Evolutionary conservation across 2,329 filamentous ascomycete species (phyloP).

Genomic region (Amphichorda felina): DNA sequence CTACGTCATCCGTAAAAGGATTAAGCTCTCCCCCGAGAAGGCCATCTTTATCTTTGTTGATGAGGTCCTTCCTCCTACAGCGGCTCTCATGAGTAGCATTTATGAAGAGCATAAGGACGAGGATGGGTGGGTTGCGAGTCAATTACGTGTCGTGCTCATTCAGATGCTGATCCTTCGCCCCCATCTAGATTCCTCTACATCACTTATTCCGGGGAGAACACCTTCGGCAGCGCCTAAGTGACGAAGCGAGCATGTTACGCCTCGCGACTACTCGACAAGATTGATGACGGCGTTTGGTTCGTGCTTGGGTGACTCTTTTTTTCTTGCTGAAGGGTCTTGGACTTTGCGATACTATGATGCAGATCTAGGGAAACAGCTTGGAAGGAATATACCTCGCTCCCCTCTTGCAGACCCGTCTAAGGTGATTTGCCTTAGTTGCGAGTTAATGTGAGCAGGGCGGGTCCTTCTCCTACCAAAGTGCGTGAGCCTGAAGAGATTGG

Average conservation of each 20-base stretch:
- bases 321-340: background rate
- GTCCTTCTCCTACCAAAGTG: too few relatives aligned
- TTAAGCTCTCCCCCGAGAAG: conserved; percentile 99
- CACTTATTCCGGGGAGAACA: conserved; percentile 99
- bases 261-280: conserved; percentile 1
- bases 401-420: too few relatives aligned
- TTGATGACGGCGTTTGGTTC: conserved; percentile 2
- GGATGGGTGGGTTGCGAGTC: conserved; percentile 52
- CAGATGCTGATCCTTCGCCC: background rate
- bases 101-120: conserved; percentile 97
- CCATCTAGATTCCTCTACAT: conserved; percentile 81
- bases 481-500: too few relatives aligned
- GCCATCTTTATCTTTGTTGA: conserved; percentile 99
- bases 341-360: background rate
- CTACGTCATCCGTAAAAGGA: conserved; percentile 99
- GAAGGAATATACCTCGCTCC: too few relatives aligned
- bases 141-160: background rate
- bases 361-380: too few relatives aligned
- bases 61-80: conserved; percentile 91
- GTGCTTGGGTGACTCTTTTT: background rate
- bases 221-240: conserved; percentile 51
- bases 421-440: too few relatives aligned
- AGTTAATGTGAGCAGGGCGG: too few relatives aligned
- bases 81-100: conserved; percentile 97
- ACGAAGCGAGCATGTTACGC: background rate